Evolutionary conservation across 345 rosid species (phyloP).

Genomic region (Populus tremula): DNA sequence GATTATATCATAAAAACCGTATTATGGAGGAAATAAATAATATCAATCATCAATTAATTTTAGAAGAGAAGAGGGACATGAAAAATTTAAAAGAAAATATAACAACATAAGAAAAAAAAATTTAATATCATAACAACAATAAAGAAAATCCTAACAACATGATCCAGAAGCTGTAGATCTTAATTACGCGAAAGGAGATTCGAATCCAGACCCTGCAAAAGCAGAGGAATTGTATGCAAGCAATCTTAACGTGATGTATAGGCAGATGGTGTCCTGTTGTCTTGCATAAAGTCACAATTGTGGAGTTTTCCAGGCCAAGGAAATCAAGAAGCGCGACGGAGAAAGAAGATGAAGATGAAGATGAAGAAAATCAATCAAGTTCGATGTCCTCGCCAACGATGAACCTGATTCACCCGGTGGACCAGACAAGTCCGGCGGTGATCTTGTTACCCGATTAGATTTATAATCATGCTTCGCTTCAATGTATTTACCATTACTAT

Average conservation of each 20-base stretch:
- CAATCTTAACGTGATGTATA: constrained; percentile 53
- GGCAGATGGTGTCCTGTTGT: constrained; percentile 51
- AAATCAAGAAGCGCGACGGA: constrained; percentile 45
- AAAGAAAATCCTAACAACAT: too few species aligned
- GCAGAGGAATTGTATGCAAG: constrained; percentile 19
- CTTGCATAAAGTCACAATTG: constrained; percentile 29
- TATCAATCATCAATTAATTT: too few species aligned
- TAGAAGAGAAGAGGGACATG: too few species aligned
- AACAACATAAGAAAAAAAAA: too few species aligned
- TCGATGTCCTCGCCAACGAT: constrained; percentile 46
- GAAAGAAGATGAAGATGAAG: constrained; percentile 58
- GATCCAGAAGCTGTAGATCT: too few species aligned
- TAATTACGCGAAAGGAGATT: not conserved
- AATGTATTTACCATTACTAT: too few species aligned
- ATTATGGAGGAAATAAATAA: too few species aligned
- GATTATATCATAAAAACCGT: too few species aligned
- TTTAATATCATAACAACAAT: too few species aligned
- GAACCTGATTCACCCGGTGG: constrained; percentile 29
- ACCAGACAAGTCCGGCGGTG: constrained; percentile 36
- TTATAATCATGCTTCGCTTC: too few species aligned
- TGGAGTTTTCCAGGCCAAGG: constrained; percentile 43
- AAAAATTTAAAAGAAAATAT: too few species aligned
- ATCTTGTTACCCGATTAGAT: not conserved
- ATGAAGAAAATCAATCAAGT: constrained; percentile 39
- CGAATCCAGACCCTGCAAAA: constrained; percentile 8